These are phyloP conservation scores for Pseudozyma sp. DNA, from an alignment of 1,284 basidiomycete genomes.

Conservation along the genomic window DNA sequence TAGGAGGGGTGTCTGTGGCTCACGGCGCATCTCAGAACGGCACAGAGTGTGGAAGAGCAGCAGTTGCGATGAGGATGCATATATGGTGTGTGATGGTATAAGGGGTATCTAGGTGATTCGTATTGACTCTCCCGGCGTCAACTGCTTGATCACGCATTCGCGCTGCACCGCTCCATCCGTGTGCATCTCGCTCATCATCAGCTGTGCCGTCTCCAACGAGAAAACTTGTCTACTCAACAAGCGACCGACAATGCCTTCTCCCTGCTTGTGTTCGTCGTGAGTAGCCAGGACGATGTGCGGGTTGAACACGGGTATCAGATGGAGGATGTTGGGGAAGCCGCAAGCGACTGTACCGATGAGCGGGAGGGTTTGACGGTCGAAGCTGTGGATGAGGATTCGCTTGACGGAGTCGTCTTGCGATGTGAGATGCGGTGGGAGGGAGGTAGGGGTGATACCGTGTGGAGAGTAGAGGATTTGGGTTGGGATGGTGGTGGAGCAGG, in stretches of 20 bases:
- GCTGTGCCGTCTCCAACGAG: constrained; percentile 3
- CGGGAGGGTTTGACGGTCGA: constrained; percentile 42
- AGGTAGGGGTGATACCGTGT: constrained; percentile 34
- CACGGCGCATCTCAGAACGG: too few relatives aligned
- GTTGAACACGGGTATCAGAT: constrained; percentile 17
- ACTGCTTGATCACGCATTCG: constrained; percentile 6
- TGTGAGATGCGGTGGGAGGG: constrained; percentile 12
- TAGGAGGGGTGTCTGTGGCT: too few relatives aligned
- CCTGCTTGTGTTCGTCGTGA: constrained; percentile 45
- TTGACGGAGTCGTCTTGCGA: not conserved
- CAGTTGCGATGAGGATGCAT: not conserved
- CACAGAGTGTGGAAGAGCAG: not conserved
- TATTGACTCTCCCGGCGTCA: constrained; percentile 23
- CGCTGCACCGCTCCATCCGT: not conserved
- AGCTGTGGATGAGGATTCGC: constrained; percentile 39
- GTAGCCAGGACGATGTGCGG: constrained; percentile 32
- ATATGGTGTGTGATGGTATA: not conserved
- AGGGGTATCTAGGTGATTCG: constrained; percentile 3
- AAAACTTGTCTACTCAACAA: constrained; percentile 17
- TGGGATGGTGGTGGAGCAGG: not conserved
- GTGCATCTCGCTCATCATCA: not conserved
- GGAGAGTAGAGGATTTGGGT: constrained; percentile 37
- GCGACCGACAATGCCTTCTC: constrained; percentile 32
- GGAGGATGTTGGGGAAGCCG: constrained; percentile 36
- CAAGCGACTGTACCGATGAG: constrained; percentile 35